These are phyloP conservation scores for Talaromyces sp. DNA, from an alignment of 2,329 filamentous ascomycete genomes.

Conservation along the genomic window DNA sequence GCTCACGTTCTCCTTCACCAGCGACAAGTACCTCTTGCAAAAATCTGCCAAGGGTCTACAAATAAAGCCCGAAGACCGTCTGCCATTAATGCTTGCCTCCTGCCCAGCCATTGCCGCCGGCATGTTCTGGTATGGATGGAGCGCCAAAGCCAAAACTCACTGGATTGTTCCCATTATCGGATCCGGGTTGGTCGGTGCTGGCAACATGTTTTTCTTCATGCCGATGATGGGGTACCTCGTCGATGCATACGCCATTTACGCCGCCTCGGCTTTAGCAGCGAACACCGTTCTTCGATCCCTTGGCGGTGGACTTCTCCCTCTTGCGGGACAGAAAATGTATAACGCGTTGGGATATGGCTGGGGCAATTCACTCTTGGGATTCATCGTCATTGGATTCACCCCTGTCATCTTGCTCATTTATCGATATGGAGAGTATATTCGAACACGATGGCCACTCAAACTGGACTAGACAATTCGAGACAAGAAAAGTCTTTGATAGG, in stretches of 20 bases:
- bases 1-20: slow-evolving; percentile 14
- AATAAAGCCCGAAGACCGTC: slow-evolving; percentile 16
- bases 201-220: slow-evolving; percentile 44
- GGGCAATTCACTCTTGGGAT: slow-evolving; percentile 50
- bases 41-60: slow-evolving; percentile 13
- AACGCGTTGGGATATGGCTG: slow-evolving; percentile 40
- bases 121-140: slow-evolving; percentile 53
- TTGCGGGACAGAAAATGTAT: slow-evolving; percentile 52
- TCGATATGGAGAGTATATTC: slow-evolving; percentile 26
- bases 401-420: slow-evolving; percentile 26
- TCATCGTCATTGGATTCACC: slow-evolving; percentile 47
- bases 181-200: slow-evolving; percentile 47
- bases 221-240: slow-evolving; percentile 57
- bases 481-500: not conserved
- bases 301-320: slow-evolving; percentile 53
- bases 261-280: slow-evolving; percentile 46
- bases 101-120: slow-evolving; percentile 20
- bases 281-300: slow-evolving; percentile 50
- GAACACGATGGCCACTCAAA: slow-evolving; percentile 17
- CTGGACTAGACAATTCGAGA: slow-evolving; percentile 4
- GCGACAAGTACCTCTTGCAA: slow-evolving; percentile 17
- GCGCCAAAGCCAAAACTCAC: slow-evolving; percentile 44
- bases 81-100: slow-evolving; percentile 13
- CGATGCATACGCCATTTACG: slow-evolving; percentile 43
- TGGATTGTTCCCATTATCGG: slow-evolving; percentile 57